A percentile compares a stretch with the other conserved stretches of the same genome.
phyloP scores from a whole-genome alignment of 305 asterid genomes.

The Ilex paraguariensis region DNA sequence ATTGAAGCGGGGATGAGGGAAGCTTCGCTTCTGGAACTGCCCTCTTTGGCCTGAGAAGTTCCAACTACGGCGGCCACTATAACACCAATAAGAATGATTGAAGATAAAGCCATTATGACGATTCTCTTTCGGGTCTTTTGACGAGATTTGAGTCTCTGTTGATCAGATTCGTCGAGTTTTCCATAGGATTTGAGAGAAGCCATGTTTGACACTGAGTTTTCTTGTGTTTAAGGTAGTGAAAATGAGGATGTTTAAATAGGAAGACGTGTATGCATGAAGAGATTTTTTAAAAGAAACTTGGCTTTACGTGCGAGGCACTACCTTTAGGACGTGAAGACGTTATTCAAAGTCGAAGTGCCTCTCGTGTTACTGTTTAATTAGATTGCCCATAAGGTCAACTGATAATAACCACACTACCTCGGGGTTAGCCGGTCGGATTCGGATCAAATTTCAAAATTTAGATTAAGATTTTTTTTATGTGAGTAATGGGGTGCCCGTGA shows the following conservation, averaged over 20 bases:
- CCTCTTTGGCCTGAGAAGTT: conserved; percentile 26
- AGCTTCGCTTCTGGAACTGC: conserved; percentile 4
- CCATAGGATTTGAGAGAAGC: conserved; percentile 40
- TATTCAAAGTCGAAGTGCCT: no score
- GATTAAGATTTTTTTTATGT: no score
- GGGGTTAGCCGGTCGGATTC: no score
- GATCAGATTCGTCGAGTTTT: conserved; percentile 53
- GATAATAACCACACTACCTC: no score
- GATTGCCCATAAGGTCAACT: no score
- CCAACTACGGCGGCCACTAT: conserved; percentile 43
- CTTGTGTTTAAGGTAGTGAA: no score
- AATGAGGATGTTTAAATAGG: no score
- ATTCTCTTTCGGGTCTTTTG: conserved; percentile 44
- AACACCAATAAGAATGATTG: conserved; percentile 40
- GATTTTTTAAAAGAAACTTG: background rate
- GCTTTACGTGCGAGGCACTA: background rate
- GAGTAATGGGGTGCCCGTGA: no score
- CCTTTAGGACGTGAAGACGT: no score
- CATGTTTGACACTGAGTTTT: background rate
- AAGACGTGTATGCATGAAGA: no score
- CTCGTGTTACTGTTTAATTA: no score
- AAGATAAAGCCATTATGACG: conserved; percentile 36
- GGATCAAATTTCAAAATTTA: no score
- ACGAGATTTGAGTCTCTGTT: conserved; percentile 39
- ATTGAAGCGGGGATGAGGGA: conserved; percentile 20